These are phyloP conservation scores for Pythium dissimile DNA, from an alignment of 352 stramenopile species.

Conservation along the genomic window DNA sequence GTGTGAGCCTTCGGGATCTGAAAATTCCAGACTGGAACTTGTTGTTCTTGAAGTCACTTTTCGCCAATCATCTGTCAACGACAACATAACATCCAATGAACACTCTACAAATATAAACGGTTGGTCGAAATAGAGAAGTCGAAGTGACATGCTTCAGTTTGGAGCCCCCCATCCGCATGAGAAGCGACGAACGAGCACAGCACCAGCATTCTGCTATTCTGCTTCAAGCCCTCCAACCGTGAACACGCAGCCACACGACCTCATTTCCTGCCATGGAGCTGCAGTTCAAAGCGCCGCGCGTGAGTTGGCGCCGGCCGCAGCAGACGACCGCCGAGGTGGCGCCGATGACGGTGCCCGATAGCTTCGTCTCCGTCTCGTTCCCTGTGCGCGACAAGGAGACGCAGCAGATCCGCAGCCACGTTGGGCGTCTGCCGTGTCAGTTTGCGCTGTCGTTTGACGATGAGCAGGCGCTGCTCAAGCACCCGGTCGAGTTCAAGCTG, in stretches of 20 bases:
- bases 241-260: not conserved
- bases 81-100: slow-evolving; percentile 5
- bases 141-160: slow-evolving; percentile 20
- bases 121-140: slow-evolving; percentile 4
- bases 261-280: slow-evolving; percentile 13
- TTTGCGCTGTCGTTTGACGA: slow-evolving; percentile 37
- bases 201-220: too few species aligned
- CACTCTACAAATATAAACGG: not conserved
- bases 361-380: slow-evolving; percentile 10
- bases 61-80: too few species aligned
- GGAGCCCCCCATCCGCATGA: not conserved
- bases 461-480: slow-evolving; percentile 31
- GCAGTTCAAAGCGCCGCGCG: slow-evolving; percentile 5
- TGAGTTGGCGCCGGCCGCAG: slow-evolving; percentile 4
- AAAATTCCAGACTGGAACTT: too few species aligned
- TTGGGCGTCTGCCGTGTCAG: slow-evolving; percentile 27
- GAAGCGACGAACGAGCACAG: slow-evolving; percentile 4
- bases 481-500: slow-evolving; percentile 41
- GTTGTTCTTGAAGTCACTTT: too few species aligned
- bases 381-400: slow-evolving; percentile 1
- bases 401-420: not conserved
- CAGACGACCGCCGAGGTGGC: not conserved
- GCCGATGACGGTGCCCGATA: slow-evolving; percentile 4
- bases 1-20: too few species aligned
- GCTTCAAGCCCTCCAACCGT: not conserved